Evolutionary conservation across 345 rosid species (phyloP).

Genomic region (Citrus hindsii): DNA sequence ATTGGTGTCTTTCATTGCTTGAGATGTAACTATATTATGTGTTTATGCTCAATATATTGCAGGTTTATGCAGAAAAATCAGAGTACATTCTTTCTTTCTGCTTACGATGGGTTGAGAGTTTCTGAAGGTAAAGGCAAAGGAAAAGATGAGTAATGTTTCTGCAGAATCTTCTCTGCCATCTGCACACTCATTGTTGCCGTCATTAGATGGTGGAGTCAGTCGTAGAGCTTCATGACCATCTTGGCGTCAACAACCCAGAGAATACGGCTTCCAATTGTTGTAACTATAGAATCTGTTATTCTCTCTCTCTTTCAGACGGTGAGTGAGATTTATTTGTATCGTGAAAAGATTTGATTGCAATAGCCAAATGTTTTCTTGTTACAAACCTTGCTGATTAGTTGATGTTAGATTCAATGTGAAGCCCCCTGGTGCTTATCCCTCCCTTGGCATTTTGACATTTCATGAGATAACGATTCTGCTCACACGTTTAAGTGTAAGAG

Average conservation of each 20-base stretch:
- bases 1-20: background rate
- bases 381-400: background rate
- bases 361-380: background rate
- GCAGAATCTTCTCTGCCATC: background rate
- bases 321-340: background rate
- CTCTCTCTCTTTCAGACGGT: background rate
- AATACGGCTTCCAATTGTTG: constrained; percentile 23
- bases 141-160: constrained; percentile 49
- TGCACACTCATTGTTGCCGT: background rate
- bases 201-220: constrained; percentile 3
- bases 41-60: constrained; percentile 5
- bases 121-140: constrained; percentile 71
- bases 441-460: background rate
- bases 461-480: background rate
- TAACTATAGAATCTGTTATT: constrained; percentile 28
- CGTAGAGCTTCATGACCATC: background rate
- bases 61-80: constrained; percentile 97
- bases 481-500: background rate
- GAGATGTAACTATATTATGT: background rate
- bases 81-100: constrained; percentile 64
- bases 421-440: background rate
- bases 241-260: constrained; percentile 2
- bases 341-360: background rate
- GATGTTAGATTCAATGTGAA: background rate
- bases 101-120: constrained; percentile 55